Percentiles rank a stretch among this genome's conserved stretches.
Conservation (phyloP, 495 filamentous ascomycete genomes). For the Alectoria sarmentosa region DNA sequence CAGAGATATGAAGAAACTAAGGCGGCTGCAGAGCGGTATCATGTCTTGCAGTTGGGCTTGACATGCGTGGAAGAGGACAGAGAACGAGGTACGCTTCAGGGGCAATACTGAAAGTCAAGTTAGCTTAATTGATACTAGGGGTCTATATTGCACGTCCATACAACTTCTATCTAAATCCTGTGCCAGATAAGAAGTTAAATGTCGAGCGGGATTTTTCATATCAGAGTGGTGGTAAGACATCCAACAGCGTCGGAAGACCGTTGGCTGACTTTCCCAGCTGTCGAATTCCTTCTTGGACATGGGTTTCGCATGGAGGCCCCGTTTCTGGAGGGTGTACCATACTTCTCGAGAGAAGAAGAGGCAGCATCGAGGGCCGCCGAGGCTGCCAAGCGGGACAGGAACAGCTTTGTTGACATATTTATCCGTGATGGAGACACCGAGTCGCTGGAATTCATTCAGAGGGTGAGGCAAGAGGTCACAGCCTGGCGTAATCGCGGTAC, state of each 20-base stretch:
- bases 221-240: constrained; percentile 41
- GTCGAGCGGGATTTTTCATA: constrained; percentile 50
- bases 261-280: constrained; percentile 34
- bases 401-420: constrained; percentile 41
- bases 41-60: constrained; percentile 70
- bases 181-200: constrained; percentile 40
- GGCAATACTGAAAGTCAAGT: constrained; percentile 16
- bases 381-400: constrained; percentile 31
- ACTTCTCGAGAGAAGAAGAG: constrained; percentile 63
- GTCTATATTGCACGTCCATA: constrained; percentile 58
- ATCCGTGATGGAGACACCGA: constrained; percentile 48
- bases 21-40: constrained; percentile 59
- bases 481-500: constrained; percentile 35
- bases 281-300: constrained; percentile 55
- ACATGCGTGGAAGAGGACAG: constrained; percentile 55
- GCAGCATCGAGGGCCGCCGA: constrained; percentile 34
- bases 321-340: constrained; percentile 55
- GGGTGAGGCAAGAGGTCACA: constrained; percentile 43
- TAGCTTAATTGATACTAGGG: constrained; percentile 29
- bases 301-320: constrained; percentile 55
- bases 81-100: constrained; percentile 33
- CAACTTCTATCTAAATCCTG: constrained; percentile 59
- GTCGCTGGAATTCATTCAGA: constrained; percentile 48
- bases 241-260: not conserved
- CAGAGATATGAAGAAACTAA: constrained; percentile 60